phyloP scores from a whole-genome alignment of 371 early-diverging fungal genomes.

The Mortierella sp. region DNA sequence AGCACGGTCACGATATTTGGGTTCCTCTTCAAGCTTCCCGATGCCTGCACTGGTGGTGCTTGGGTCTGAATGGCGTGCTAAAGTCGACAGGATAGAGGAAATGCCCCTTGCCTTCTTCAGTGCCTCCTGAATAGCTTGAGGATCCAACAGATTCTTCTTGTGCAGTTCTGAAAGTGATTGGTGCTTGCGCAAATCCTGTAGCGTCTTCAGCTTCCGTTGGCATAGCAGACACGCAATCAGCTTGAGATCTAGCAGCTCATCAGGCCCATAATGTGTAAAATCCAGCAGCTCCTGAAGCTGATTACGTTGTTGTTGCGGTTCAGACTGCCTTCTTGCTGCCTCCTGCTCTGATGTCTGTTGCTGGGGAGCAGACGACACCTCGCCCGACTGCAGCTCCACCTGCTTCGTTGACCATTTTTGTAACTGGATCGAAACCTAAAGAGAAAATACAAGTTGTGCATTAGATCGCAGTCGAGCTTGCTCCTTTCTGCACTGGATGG shows the following conservation, averaged over 20 bases:
- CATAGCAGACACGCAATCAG: conserved; percentile 73
- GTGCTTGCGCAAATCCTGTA: conserved; percentile 68
- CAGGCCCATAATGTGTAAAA: conserved; percentile 50
- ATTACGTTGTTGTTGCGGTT: conserved; percentile 6
- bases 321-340: neutral
- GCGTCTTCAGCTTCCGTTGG: conserved; percentile 73
- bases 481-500: too few species aligned
- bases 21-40: conserved; percentile 18
- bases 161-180: conserved; percentile 73
- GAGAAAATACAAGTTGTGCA: neutral
- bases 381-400: conserved; percentile 54
- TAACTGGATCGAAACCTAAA: conserved; percentile 65
- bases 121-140: conserved; percentile 29
- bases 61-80: neutral
- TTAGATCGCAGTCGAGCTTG: neutral
- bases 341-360: neutral
- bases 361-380: neutral
- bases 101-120: conserved; percentile 32
- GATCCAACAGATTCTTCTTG: conserved; percentile 59
- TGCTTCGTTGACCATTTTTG: conserved; percentile 64
- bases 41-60: neutral
- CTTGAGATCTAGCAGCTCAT: conserved; percentile 61
- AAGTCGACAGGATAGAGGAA: conserved; percentile 2
- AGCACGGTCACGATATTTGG: conserved; percentile 74
- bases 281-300: conserved; percentile 40